phyloP scores from a whole-genome alignment of 352 stramenopile genomes.

The Phytophthora melonis region DNA sequence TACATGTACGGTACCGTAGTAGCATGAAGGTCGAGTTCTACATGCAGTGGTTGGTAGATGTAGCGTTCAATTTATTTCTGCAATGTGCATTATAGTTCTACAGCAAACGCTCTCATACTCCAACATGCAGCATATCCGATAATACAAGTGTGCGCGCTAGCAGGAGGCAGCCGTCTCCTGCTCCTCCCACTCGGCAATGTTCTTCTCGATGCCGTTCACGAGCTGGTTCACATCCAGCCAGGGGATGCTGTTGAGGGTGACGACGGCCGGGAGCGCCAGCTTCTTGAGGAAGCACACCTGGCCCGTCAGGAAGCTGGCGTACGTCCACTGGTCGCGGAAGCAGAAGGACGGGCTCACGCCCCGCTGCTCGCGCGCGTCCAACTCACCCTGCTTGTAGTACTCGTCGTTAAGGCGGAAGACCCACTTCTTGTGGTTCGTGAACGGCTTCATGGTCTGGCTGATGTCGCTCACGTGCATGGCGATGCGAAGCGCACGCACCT shows the following conservation, averaged over 20 bases:
- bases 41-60: neutral
- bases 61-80: conserved; percentile 48
- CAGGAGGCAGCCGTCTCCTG: conserved; percentile 30
- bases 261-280: conserved; percentile 62
- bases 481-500: conserved; percentile 63
- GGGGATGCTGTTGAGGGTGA: conserved; percentile 67
- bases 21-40: too few relatives aligned
- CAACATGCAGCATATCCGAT: conserved; percentile 39
- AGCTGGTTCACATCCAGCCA: conserved; percentile 66
- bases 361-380: conserved; percentile 56
- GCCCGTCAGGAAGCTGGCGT: conserved; percentile 55
- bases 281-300: conserved; percentile 74
- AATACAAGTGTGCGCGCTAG: conserved; percentile 18
- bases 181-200: conserved; percentile 63
- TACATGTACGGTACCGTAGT: too few relatives aligned
- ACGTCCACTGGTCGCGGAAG: conserved; percentile 63
- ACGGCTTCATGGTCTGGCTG: conserved; percentile 87
- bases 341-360: conserved; percentile 59
- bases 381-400: conserved; percentile 73
- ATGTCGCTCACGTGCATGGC: conserved; percentile 89
- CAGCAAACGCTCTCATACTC: conserved; percentile 39
- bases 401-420: conserved; percentile 78
- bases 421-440: conserved; percentile 79
- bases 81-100: conserved; percentile 50
- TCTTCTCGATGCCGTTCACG: conserved; percentile 65